Evolutionary conservation across 1,139 yeast genomes (phyloP).

Genomic region (Geotrichum bryndzae): DNA sequence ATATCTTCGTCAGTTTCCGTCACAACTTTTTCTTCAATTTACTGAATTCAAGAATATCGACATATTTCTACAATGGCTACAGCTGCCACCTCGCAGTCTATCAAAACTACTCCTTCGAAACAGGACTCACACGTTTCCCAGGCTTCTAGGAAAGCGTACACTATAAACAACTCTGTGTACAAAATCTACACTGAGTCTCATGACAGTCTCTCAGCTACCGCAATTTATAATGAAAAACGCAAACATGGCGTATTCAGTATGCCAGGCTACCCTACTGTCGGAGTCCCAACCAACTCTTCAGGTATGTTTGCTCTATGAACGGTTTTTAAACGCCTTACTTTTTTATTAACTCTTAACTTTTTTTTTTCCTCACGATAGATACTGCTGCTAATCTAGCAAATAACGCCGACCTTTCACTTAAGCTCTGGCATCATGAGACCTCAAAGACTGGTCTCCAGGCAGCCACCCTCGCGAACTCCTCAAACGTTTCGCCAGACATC

Average conservation of each 20-base stretch:
- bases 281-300: conserved; percentile 46
- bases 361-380: conserved; percentile 18
- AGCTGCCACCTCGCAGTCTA: conserved; percentile 13
- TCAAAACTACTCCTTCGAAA: conserved; percentile 3
- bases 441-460: conserved; percentile 35
- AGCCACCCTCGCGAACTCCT: conserved; percentile 34
- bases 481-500: conserved; percentile 29
- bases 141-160: conserved; percentile 7
- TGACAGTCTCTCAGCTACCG: conserved; percentile 31
- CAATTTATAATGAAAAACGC: conserved; percentile 68
- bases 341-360: conserved; percentile 5
- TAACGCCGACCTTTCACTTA: conserved; percentile 32
- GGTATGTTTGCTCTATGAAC: conserved; percentile 10
- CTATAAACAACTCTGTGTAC: conserved; percentile 16
- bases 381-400: conserved; percentile 38
- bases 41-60: neutral
- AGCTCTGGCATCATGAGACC: conserved; percentile 35
- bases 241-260: conserved; percentile 67
- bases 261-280: conserved; percentile 64
- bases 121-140: conserved; percentile 8
- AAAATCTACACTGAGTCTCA: conserved; percentile 16
- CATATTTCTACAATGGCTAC: conserved; percentile 4
- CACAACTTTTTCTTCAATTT: neutral
- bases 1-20: neutral
- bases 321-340: neutral